These are phyloP conservation scores for Tulasnella sp. DNA, from an alignment of 768 basidiomycete genomes.

Conservation along the genomic window DNA sequence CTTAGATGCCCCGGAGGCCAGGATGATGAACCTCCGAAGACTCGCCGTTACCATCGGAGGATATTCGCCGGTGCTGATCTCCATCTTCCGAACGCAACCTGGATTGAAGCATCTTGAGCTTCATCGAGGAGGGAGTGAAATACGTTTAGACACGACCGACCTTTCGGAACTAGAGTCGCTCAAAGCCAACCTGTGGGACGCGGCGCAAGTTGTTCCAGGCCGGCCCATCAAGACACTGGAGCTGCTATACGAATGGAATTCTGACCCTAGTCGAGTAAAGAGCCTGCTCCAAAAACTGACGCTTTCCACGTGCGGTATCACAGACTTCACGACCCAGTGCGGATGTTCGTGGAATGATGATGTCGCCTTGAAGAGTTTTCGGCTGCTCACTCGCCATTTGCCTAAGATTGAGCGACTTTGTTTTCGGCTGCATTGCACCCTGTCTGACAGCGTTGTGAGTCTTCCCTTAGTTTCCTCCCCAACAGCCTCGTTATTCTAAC, in stretches of 20 bases:
- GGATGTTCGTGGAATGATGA: background rate
- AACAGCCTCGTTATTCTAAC: background rate
- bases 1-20: background rate
- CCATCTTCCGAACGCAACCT: background rate
- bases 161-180: background rate
- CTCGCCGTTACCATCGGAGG: background rate
- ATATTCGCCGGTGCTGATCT: background rate
- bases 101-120: background rate
- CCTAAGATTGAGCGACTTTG: background rate
- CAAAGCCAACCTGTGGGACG: background rate
- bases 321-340: background rate
- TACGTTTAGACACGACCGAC: background rate
- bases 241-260: background rate
- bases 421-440: background rate
- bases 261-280: background rate
- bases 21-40: background rate
- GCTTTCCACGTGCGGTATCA: background rate
- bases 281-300: background rate
- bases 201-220: background rate
- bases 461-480: background rate
- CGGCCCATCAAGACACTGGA: background rate
- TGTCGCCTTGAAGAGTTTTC: background rate
- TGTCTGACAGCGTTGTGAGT: background rate
- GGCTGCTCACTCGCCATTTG: background rate
- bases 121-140: no score